A percentile compares a stretch with the other conserved stretches of the same genome.
Conservation (phyloP, 371 early-diverging fungal genomes). For the Rhizopus arrhizus region DNA sequence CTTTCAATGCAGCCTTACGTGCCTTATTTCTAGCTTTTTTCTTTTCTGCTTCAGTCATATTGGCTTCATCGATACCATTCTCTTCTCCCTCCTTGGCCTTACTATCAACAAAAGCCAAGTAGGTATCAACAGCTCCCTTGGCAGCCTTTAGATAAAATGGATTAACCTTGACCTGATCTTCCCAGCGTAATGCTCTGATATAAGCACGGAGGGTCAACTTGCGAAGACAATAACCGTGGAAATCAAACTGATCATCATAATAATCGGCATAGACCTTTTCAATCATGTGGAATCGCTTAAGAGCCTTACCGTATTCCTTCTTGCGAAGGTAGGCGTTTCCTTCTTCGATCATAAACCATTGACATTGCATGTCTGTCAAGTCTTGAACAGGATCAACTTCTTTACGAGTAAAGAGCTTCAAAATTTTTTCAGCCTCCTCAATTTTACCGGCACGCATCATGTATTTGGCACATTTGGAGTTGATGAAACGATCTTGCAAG, state of each 20-base stretch:
- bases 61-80: slow-evolving; percentile 46
- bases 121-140: slow-evolving; percentile 70
- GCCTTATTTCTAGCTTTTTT: slow-evolving; percentile 63
- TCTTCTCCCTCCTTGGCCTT: slow-evolving; percentile 39
- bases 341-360: slow-evolving; percentile 83
- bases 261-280: slow-evolving; percentile 82
- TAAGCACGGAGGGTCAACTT: slow-evolving; percentile 90
- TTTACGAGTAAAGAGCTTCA: slow-evolving; percentile 78
- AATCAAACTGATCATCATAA: slow-evolving; percentile 95
- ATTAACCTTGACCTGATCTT: slow-evolving; percentile 74
- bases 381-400: slow-evolving; percentile 84
- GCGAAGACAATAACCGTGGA: slow-evolving; percentile 92
- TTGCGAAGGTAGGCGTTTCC: slow-evolving; percentile 72
- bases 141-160: slow-evolving; percentile 79
- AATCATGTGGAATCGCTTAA: slow-evolving; percentile 86
- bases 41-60: slow-evolving; percentile 67
- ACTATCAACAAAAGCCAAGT: slow-evolving; percentile 68
- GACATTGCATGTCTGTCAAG: slow-evolving; percentile 88
- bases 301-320: slow-evolving; percentile 75
- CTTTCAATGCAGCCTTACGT: slow-evolving; percentile 56
- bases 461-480: slow-evolving; percentile 94
- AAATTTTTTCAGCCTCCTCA: slow-evolving; percentile 82
- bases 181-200: slow-evolving; percentile 74
- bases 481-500: slow-evolving; percentile 93
- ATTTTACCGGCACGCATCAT: slow-evolving; percentile 82